Conservation (phyloP, 1,284 basidiomycete species). For the Ustilago bromivora region DNA sequence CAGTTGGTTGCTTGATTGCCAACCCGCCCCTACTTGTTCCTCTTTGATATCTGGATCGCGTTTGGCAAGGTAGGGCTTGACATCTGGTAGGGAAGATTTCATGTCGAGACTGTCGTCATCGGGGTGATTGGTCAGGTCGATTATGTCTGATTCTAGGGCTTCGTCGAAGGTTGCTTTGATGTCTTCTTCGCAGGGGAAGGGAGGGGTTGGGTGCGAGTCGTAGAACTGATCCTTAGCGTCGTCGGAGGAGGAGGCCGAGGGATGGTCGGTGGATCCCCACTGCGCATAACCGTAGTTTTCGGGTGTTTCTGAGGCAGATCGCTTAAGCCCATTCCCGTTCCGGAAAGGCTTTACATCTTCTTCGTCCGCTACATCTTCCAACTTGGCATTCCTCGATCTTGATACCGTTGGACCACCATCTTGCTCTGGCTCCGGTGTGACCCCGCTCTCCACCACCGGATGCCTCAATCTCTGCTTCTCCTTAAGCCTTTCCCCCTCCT, state of each 20-base stretch:
- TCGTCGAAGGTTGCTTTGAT: constrained; percentile 36
- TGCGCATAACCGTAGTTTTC: constrained; percentile 9
- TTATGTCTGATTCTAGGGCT: constrained; percentile 24
- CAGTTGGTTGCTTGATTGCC: constrained; percentile 45
- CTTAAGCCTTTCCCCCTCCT: constrained; percentile 24
- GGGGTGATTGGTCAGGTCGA: constrained; percentile 11
- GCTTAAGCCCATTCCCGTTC: constrained; percentile 25
- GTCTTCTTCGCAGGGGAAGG: constrained; percentile 5
- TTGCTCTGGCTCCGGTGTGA: constrained; percentile 11
- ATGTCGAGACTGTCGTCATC: constrained; percentile 9
- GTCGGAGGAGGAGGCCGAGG: neutral
- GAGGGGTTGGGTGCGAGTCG: constrained; percentile 3
- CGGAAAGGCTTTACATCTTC: constrained; percentile 34
- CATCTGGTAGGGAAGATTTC: neutral
- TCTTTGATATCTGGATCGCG: constrained; percentile 5
- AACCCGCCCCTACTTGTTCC: constrained; percentile 20
- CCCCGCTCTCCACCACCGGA: constrained; percentile 13
- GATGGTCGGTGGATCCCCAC: constrained; percentile 6
- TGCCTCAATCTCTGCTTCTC: constrained; percentile 28
- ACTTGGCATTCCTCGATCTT: constrained; percentile 37
- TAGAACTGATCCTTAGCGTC: constrained; percentile 31
- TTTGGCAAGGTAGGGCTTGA: neutral
- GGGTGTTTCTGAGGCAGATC: constrained; percentile 18
- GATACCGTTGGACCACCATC: neutral
- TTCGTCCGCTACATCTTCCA: constrained; percentile 41